Conservation (phyloP, 2,329 filamentous ascomycete genomes). For the Diaporthe australafricana region DNA sequence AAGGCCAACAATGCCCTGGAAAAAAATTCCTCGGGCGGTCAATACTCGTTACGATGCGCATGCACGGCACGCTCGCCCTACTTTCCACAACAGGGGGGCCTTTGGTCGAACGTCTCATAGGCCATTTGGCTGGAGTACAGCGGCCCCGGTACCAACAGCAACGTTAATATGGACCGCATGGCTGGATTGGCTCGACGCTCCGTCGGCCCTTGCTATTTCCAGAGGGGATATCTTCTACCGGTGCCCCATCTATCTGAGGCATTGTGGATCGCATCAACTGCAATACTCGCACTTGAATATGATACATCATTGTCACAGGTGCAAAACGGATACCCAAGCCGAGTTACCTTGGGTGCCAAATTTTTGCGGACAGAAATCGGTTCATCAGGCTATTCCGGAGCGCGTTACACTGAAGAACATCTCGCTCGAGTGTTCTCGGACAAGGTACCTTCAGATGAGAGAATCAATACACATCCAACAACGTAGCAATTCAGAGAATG, state of each 20-base stretch:
- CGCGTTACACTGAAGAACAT: background rate
- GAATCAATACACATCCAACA: no score
- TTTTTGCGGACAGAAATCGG: background rate
- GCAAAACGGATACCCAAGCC: background rate
- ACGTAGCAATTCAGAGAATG: no score
- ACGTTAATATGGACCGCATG: slow-evolving; percentile 18
- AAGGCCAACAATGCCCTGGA: background rate
- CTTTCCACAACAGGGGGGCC: slow-evolving; percentile 13
- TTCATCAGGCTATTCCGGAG: background rate
- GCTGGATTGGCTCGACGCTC: slow-evolving; percentile 8
- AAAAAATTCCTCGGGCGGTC: background rate
- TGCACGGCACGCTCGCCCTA: slow-evolving; percentile 13
- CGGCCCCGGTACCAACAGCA: slow-evolving; percentile 13
- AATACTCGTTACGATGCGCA: slow-evolving; percentile 12
- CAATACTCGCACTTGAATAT: background rate
- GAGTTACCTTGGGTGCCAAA: background rate
- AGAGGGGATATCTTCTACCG: background rate
- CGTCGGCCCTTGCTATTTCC: background rate
- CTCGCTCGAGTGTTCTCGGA: no score
- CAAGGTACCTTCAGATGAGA: no score
- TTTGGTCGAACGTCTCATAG: background rate
- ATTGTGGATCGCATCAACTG: slow-evolving; percentile 10
- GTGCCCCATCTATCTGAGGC: background rate
- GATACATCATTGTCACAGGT: slow-evolving; percentile 8
- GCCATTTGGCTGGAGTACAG: background rate